Percentiles rank a stretch among this genome's conserved stretches.
Evolutionary conservation across 192 early-diverging fungal species (phyloP).

Genomic region (Mortierella claussenii): DNA sequence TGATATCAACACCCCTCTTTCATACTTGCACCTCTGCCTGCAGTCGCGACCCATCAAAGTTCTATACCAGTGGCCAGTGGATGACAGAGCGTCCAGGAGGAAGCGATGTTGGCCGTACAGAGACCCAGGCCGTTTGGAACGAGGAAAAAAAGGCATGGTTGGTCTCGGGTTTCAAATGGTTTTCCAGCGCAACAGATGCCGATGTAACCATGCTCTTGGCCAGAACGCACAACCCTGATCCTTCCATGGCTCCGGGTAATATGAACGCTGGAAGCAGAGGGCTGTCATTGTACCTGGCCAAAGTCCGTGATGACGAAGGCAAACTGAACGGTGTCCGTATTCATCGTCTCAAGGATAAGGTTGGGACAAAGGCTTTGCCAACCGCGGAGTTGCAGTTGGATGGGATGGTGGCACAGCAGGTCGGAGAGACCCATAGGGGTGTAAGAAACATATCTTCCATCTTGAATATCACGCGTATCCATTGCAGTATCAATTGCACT

Average conservation of each 20-base stretch:
- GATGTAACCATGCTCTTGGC: conserved; percentile 77
- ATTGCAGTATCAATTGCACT: conserved; percentile 61
- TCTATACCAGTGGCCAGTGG: conserved; percentile 79
- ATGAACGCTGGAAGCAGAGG: conserved; percentile 64
- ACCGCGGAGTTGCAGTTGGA: conserved; percentile 76
- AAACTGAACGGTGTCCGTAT: conserved; percentile 71
- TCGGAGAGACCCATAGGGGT: conserved; percentile 64
- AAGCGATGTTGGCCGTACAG: conserved; percentile 72
- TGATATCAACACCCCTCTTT: too few relatives aligned
- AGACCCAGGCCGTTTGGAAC: conserved; percentile 65
- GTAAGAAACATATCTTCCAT: conserved; percentile 72
- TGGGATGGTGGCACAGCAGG: conserved; percentile 60
- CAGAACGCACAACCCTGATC: conserved; percentile 60
- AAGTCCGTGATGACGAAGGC: conserved; percentile 64
- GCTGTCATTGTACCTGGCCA: conserved; percentile 69
- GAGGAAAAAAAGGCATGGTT: conserved; percentile 58
- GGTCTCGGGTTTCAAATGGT: conserved; percentile 79
- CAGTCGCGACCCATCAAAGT: conserved; percentile 69
- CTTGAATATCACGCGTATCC: conserved; percentile 76
- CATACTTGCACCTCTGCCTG: too few relatives aligned
- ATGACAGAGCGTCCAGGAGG: conserved; percentile 83
- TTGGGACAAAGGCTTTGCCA: conserved; percentile 74
- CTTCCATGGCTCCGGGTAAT: conserved; percentile 22
- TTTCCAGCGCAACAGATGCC: conserved; percentile 76
- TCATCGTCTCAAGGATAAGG: conserved; percentile 77